Conservation (phyloP, 495 filamentous ascomycete species). For the Glonium stellatum region DNA sequence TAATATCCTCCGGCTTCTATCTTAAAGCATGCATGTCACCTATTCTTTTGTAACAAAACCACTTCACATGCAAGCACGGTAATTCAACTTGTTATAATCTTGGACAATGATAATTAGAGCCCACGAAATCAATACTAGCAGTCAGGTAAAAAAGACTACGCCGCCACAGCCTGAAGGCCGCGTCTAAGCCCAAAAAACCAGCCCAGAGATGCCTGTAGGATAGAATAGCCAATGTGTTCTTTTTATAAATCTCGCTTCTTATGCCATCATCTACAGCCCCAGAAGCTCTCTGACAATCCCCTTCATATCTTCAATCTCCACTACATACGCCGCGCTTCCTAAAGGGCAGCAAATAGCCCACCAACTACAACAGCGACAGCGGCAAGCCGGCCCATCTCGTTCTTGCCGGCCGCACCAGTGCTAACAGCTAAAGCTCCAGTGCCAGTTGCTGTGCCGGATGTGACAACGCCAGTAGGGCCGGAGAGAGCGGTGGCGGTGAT, state of each 20-base stretch:
- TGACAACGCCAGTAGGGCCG: neutral
- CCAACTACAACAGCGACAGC: neutral
- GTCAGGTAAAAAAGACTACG: too few species aligned
- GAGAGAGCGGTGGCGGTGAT: neutral
- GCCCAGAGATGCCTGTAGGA: too few species aligned
- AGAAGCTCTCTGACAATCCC: neutral
- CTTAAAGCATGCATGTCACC: too few species aligned
- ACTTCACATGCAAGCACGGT: too few species aligned
- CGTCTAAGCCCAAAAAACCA: too few species aligned
- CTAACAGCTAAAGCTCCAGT: slow-evolving; percentile 4
- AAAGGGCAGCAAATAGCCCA: neutral
- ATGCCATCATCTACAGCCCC: neutral
- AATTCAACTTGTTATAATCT: too few species aligned
- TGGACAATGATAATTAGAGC: too few species aligned
- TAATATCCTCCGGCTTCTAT: too few species aligned
- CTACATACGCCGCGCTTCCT: neutral
- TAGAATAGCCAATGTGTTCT: neutral
- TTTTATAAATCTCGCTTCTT: neutral
- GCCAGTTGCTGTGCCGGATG: neutral
- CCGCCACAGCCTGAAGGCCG: too few species aligned
- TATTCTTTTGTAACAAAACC: too few species aligned
- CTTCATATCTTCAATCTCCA: too few species aligned
- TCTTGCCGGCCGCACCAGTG: slow-evolving; percentile 18
- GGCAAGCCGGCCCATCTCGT: neutral
- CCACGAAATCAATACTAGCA: too few species aligned